These are phyloP conservation scores for Yueomyces sp. DNA, from an alignment of 805 yeast species.

Conservation along the genomic window DNA sequence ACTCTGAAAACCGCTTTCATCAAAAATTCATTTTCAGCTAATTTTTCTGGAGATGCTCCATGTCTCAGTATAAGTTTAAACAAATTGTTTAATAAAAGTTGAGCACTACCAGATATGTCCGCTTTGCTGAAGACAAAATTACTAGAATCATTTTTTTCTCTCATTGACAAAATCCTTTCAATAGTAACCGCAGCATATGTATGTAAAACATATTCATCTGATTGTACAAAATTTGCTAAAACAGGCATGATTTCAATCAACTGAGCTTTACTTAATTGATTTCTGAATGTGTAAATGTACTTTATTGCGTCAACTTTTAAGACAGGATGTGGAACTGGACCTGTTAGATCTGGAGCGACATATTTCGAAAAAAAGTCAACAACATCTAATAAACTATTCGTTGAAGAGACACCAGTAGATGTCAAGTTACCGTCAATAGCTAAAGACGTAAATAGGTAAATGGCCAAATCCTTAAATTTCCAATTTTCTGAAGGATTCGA, in stretches of 20 bases:
- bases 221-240: slow-evolving; percentile 53
- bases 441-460: slow-evolving; percentile 72
- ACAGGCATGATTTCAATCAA: slow-evolving; percentile 68
- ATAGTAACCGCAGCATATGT: slow-evolving; percentile 90
- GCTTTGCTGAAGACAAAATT: slow-evolving; percentile 51
- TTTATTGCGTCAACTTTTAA: slow-evolving; percentile 86
- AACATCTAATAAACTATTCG: slow-evolving; percentile 74
- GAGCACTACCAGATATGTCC: slow-evolving; percentile 55
- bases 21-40: slow-evolving; percentile 89
- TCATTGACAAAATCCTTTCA: slow-evolving; percentile 73
- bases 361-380: slow-evolving; percentile 71
- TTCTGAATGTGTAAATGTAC: slow-evolving; percentile 78
- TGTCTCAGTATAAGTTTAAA: slow-evolving; percentile 52
- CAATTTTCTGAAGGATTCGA: slow-evolving; percentile 41
- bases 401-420: slow-evolving; percentile 72
- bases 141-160: slow-evolving; percentile 37
- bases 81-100: slow-evolving; percentile 49
- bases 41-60: slow-evolving; percentile 64
- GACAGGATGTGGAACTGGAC: slow-evolving; percentile 50
- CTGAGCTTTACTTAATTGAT: slow-evolving; percentile 82
- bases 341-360: slow-evolving; percentile 72
- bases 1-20: slow-evolving; percentile 84
- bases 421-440: slow-evolving; percentile 90
- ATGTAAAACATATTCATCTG: slow-evolving; percentile 65
- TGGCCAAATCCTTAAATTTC: slow-evolving; percentile 79